These are phyloP conservation scores for Aspergillus intermedius DNA, from an alignment of 2,329 filamentous ascomycete genomes.

Conservation along the genomic window DNA sequence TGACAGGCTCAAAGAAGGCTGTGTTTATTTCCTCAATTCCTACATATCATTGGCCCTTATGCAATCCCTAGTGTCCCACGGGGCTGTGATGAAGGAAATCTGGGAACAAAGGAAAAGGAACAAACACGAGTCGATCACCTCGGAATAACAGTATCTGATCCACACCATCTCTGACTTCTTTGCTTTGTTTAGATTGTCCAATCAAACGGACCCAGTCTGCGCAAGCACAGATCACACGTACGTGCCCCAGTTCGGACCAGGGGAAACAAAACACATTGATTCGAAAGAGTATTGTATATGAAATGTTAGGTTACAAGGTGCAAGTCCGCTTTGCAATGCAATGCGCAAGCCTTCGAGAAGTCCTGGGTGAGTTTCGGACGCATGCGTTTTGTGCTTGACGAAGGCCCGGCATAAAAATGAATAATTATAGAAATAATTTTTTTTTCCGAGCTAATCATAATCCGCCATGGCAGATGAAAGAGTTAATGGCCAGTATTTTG, in stretches of 20 bases:
- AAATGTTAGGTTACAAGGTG: neutral
- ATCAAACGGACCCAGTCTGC: neutral
- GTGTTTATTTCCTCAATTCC: neutral
- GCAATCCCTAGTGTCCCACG: neutral
- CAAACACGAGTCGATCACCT: neutral
- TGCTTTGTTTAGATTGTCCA: neutral
- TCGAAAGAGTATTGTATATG: neutral
- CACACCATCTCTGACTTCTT: neutral
- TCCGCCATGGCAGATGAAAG: constrained; percentile 3
- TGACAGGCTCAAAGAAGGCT: neutral
- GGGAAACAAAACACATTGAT: neutral
- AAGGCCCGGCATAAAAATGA: neutral
- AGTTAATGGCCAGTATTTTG: constrained; percentile 8
- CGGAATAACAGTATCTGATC: neutral
- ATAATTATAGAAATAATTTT: constrained; percentile 14
- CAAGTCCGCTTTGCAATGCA: neutral
- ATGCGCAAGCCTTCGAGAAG: neutral
- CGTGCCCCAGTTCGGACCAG: neutral
- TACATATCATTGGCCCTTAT: neutral
- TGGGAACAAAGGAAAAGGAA: neutral
- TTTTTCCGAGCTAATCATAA: neutral
- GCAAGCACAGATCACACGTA: neutral
- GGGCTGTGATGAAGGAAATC: neutral
- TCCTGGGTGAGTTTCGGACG: neutral
- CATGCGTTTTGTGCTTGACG: neutral